These are phyloP conservation scores for Leccinum huronense DNA, from an alignment of 1,284 basidiomycete genomes.

Conservation along the genomic window DNA sequence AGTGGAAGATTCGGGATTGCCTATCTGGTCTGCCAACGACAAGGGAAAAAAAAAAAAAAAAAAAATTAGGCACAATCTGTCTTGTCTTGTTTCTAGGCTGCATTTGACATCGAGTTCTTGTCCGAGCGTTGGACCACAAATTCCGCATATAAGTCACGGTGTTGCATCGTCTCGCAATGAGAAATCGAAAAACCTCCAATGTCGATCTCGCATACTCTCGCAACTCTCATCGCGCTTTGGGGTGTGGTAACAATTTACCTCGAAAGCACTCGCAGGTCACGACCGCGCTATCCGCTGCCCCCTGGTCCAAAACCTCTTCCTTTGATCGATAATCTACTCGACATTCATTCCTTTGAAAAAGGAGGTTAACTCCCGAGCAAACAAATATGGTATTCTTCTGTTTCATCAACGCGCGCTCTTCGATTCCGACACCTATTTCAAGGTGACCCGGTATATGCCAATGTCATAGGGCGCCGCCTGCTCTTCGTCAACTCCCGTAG, in stretches of 20 bases:
- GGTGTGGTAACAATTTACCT: constrained; percentile 24
- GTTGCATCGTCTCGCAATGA: constrained; percentile 4
- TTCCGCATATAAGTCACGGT: constrained; percentile 20
- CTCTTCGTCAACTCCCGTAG: constrained; percentile 35
- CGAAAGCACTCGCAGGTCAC: constrained; percentile 15
- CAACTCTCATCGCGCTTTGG: constrained; percentile 26
- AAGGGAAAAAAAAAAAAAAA: constrained; percentile 5
- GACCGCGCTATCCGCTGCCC: constrained; percentile 22
- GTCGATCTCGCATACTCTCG: constrained; percentile 20
- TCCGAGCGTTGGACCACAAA: constrained; percentile 14
- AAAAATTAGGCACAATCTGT: constrained; percentile 12
- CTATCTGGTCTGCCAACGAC: constrained; percentile 10
- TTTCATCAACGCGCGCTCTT: neutral
- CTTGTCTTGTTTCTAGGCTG: constrained; percentile 12
- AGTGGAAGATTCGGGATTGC: neutral
- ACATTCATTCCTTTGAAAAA: constrained; percentile 28
- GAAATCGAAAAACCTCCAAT: constrained; percentile 14
- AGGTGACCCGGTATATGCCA: constrained; percentile 31
- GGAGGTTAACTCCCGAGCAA: constrained; percentile 35
- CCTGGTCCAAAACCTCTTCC: constrained; percentile 35
- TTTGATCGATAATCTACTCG: constrained; percentile 34
- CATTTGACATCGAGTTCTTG: constrained; percentile 13
- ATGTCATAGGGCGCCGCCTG: constrained; percentile 16
- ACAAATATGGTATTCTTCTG: constrained; percentile 31
- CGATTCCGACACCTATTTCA: neutral